Evolutionary conservation across 305 asterid genomes (phyloP), one percentile per base, ranked within the genome.

Genomic region (Plantago rigida): DNA sequence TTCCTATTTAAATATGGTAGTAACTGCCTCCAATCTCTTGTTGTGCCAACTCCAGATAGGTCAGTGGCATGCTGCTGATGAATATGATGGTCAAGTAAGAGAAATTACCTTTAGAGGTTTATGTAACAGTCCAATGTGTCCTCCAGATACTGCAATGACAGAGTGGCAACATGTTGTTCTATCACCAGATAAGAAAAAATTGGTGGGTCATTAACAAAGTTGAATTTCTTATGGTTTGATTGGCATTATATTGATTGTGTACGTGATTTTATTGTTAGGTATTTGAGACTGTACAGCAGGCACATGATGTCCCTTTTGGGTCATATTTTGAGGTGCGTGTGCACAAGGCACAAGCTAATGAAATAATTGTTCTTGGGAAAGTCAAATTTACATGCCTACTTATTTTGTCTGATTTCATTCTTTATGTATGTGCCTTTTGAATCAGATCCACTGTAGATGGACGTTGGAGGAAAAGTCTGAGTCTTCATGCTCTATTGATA

Each of bases 111-210:
- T 83, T 69, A 78, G 99, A 77, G 78, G 95, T 48, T 54, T 89
- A 69, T 92, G 99, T 77, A 87, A 79, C 71, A 92, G 99, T 74
- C 99, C 99, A 15, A 92, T 92, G 99, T 92, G 99, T 76, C 99
- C 99, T 47, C 97, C 96, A 15, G 99, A 92, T 81, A 85, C 99
- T 31, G 95, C 99, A 65, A 82, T 92, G 96, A 92, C 95, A 6
- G 99, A 92, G 79, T 89, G 87, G 85, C 97, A 92, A 65, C 97
- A 92, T 69, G 77, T 64, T 67, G 84, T 82, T 68, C 56, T 89
- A 56, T 83, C 96, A 10, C 73, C 77, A 56, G 96, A 89, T 75
- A 85, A 77, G 68, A 85, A 71, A 59, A 71, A 50, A 34, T 82
- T 92, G 90, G 97, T 92, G 75, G 45, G 79, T 59, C 46, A 15